phyloP scores from a whole-genome alignment of 2,329 filamentous ascomycete species.

The Chaetomiaceae sp. region DNA sequence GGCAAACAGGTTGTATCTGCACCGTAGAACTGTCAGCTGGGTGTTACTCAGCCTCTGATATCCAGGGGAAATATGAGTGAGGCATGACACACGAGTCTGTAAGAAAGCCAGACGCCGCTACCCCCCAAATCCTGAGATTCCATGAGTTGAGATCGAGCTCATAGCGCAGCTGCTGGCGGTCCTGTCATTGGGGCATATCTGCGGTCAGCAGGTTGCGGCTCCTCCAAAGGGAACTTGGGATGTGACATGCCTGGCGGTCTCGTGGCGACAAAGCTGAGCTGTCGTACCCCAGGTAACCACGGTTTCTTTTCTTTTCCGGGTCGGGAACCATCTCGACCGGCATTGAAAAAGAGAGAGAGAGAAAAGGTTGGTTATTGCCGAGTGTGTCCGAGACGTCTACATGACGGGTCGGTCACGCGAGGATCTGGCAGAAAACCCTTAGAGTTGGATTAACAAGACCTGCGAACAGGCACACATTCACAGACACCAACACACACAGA shows the following conservation, averaged over 20 bases:
- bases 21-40: too few relatives aligned
- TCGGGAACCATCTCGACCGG: slow-evolving; percentile 31
- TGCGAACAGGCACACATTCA: background rate
- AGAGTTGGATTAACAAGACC: background rate
- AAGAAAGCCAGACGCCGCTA: slow-evolving; percentile 50
- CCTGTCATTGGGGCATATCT: slow-evolving; percentile 31
- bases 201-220: slow-evolving; percentile 4
- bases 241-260: slow-evolving; percentile 42
- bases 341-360: slow-evolving; percentile 16
- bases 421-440: background rate
- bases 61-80: too few relatives aligned
- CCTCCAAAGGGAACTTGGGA: too few relatives aligned
- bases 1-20: slow-evolving; percentile 50
- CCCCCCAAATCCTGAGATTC: slow-evolving; percentile 51
- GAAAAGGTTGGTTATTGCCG: background rate
- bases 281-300: slow-evolving; percentile 47
- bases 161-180: slow-evolving; percentile 48
- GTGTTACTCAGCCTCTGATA: too few relatives aligned
- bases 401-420: slow-evolving; percentile 1
- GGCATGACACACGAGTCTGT: slow-evolving; percentile 44
- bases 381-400: background rate
- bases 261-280: slow-evolving; percentile 47
- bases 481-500: background rate
- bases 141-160: slow-evolving; percentile 51
- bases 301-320: slow-evolving; percentile 38